phyloP scores from a whole-genome alignment of 106 monocot species.

The Dioscorea alata region DNA sequence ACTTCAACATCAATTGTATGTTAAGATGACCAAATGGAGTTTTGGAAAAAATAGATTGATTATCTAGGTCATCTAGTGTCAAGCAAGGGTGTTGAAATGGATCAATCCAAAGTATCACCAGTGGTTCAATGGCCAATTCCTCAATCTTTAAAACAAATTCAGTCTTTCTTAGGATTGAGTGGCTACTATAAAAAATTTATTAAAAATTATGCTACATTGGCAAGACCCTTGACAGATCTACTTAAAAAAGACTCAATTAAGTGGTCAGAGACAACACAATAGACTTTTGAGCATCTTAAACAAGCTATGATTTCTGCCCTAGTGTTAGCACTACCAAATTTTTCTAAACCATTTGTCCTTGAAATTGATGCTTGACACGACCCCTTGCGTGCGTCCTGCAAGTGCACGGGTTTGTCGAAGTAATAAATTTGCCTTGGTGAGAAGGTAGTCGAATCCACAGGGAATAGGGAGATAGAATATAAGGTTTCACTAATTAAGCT shows the following conservation, averaged over 20 bases:
- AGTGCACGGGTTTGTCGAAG: no score
- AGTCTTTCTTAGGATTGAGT: neutral
- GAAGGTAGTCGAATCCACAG: no score
- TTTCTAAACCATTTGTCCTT: no score
- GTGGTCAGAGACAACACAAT: neutral
- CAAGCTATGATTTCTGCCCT: no score
- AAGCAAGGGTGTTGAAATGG: neutral
- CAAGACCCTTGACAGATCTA: neutral
- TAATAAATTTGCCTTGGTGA: no score
- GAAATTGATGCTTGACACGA: no score
- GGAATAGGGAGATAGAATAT: no score
- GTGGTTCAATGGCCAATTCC: neutral
- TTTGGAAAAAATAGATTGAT: neutral
- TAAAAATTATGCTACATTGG: neutral
- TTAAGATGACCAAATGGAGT: neutral
- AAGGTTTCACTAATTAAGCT: no score
- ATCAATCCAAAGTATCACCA: neutral
- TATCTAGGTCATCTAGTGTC: neutral
- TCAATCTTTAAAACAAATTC: neutral
- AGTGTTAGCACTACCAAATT: no score
- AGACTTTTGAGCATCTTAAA: no score
- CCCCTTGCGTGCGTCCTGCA: no score
- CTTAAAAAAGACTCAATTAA: neutral
- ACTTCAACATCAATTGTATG: neutral
- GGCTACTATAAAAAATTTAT: neutral